Conservation (phyloP, 2,329 filamentous ascomycete species). For the Verticillium klebahnii region DNA sequence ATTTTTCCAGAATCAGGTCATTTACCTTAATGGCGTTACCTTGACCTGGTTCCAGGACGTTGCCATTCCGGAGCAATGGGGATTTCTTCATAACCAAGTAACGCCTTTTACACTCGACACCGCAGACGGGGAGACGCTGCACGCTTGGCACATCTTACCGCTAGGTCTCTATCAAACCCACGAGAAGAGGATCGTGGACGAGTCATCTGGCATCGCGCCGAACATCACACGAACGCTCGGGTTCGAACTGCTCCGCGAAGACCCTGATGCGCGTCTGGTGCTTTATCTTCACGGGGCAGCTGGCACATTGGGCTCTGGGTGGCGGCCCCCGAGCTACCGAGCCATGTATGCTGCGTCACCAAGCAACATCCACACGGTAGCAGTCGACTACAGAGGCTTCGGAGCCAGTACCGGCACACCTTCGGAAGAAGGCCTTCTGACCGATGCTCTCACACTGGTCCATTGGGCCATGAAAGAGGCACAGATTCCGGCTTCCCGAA, state of each 20-base stretch:
- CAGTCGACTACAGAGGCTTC: constrained; percentile 60
- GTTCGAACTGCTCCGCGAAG: constrained; percentile 39
- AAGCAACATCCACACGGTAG: constrained; percentile 49
- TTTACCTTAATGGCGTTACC: constrained; percentile 50
- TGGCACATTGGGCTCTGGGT: constrained; percentile 52
- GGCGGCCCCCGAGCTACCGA: constrained; percentile 50
- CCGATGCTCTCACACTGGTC: constrained; percentile 46
- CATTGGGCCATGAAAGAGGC: constrained; percentile 50
- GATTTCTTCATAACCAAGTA: constrained; percentile 68
- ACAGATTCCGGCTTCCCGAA: constrained; percentile 46
- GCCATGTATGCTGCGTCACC: constrained; percentile 46
- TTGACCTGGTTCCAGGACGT: constrained; percentile 58
- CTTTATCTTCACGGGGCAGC: constrained; percentile 52
- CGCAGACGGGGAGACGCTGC: constrained; percentile 60
- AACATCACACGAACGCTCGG: constrained; percentile 28
- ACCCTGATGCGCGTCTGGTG: constrained; percentile 37
- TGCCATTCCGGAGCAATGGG: constrained; percentile 62
- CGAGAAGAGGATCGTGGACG: constrained; percentile 38
- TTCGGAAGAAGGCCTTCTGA: constrained; percentile 49
- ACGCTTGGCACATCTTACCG: constrained; percentile 75
- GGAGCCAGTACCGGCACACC: constrained; percentile 48
- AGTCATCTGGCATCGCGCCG: constrained; percentile 26
- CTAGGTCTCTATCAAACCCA: constrained; percentile 59
- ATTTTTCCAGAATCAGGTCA: constrained; percentile 47
- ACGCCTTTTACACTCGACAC: constrained; percentile 66